Conservation (phyloP, 768 basidiomycete genomes). For the Lentinula lateritia region DNA sequence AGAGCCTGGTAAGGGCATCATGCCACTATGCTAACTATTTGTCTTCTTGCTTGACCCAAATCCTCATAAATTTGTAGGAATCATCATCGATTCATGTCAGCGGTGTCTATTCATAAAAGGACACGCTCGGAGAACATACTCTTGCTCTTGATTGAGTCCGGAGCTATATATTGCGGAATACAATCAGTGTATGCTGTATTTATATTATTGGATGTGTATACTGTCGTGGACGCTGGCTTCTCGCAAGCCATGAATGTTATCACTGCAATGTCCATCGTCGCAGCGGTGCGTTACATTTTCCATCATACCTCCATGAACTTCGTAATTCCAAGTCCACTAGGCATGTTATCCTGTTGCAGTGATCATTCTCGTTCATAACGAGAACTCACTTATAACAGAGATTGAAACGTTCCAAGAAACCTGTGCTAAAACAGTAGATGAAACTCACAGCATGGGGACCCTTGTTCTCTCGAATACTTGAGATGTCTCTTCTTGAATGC, state of each 20-base stretch:
- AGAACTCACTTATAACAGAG: neutral
- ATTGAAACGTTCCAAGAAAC: neutral
- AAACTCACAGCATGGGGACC: no score
- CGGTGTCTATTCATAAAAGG: neutral
- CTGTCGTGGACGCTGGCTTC: neutral
- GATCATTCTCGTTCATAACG: neutral
- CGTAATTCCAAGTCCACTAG: neutral
- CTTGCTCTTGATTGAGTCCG: neutral
- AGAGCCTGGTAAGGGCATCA: neutral
- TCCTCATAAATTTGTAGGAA: neutral
- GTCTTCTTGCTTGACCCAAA: neutral
- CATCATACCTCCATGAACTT: no score
- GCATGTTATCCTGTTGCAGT: constrained; percentile 3
- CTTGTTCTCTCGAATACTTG: no score
- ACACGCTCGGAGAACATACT: neutral
- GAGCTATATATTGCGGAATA: neutral
- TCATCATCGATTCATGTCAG: neutral
- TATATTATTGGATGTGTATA: neutral
- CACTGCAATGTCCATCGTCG: neutral
- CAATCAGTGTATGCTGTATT: neutral
- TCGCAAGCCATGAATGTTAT: neutral
- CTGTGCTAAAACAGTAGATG: no score
- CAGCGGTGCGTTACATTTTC: neutral
- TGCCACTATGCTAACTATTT: neutral
- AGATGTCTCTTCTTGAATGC: no score